Conservation (phyloP, 768 basidiomycete species). For the Collybia sordida region DNA sequence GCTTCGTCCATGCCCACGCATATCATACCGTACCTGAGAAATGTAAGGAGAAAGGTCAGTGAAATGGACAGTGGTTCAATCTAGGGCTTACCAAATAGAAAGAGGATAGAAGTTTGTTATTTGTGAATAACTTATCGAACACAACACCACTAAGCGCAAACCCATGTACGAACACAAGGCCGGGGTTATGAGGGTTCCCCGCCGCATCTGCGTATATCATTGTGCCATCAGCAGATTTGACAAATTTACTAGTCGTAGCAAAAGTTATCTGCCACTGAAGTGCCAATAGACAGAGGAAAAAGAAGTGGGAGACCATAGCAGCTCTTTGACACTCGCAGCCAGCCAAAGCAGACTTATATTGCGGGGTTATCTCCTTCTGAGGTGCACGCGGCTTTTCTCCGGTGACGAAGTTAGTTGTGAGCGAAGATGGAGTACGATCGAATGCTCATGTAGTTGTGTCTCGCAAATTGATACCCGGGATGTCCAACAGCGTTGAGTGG, state of each 20-base stretch:
- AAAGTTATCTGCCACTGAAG: too few species aligned
- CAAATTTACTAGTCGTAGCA: not conserved
- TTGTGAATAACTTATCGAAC: constrained; percentile 37
- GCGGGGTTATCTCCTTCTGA: too few species aligned
- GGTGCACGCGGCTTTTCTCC: too few species aligned
- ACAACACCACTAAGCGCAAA: constrained; percentile 31
- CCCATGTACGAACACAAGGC: constrained; percentile 43
- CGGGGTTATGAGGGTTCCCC: constrained; percentile 34
- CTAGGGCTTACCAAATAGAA: constrained; percentile 23
- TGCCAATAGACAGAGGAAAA: too few species aligned
- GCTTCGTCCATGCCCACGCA: constrained; percentile 16
- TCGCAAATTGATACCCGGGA: too few species aligned
- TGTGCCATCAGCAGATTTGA: constrained; percentile 31
- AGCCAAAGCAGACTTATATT: too few species aligned
- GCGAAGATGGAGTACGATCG: too few species aligned
- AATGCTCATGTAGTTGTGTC: too few species aligned
- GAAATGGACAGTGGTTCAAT: not conserved
- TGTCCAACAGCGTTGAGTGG: too few species aligned
- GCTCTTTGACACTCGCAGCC: too few species aligned
- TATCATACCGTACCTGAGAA: constrained; percentile 12
- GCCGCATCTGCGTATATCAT: constrained; percentile 37
- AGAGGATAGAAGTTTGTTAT: constrained; percentile 19
- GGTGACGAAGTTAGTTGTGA: too few species aligned
- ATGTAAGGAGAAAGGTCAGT: not conserved
- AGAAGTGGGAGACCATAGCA: too few species aligned